Evolutionary conservation across 768 basidiomycete genomes (phyloP).

Genomic region (Collybiopsis luxurians): DNA sequence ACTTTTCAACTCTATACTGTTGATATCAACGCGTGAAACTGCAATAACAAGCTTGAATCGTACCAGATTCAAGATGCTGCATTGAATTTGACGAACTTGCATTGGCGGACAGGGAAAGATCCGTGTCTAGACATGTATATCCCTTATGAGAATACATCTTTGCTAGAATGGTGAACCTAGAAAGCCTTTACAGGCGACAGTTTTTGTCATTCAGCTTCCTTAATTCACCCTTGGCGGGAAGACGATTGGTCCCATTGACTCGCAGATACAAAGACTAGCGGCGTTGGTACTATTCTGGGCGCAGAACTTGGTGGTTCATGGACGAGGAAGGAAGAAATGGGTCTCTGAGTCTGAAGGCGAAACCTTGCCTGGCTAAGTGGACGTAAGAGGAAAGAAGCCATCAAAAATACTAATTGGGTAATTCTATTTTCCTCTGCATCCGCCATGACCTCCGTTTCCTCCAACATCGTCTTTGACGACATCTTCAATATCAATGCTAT

Average conservation of each 20-base stretch:
- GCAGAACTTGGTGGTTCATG: constrained; percentile 37
- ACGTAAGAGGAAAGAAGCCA: constrained; percentile 13
- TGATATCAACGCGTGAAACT: background rate
- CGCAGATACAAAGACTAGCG: constrained; percentile 50
- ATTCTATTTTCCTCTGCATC: constrained; percentile 10
- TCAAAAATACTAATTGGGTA: constrained; percentile 12
- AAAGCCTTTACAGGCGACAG: constrained; percentile 1
- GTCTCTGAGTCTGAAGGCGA: background rate
- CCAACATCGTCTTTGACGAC: constrained; percentile 89
- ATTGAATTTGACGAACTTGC: constrained; percentile 30
- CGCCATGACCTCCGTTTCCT: constrained; percentile 54
- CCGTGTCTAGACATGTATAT: constrained; percentile 45
- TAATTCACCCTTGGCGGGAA: constrained; percentile 35
- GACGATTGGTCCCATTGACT: constrained; percentile 36
- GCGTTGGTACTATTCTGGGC: constrained; percentile 48
- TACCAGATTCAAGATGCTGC: constrained; percentile 38
- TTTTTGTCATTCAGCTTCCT: background rate
- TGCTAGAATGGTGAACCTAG: constrained; percentile 33
- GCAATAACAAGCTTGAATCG: constrained; percentile 5
- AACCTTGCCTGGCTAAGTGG: constrained; percentile 9
- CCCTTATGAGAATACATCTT: constrained; percentile 44
- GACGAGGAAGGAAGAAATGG: constrained; percentile 31
- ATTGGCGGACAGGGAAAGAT: constrained; percentile 29
- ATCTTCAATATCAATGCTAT: constrained; percentile 84
- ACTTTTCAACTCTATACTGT: constrained; percentile 35